These are phyloP conservation scores for Lachnellula suecica DNA, from an alignment of 2,329 filamentous ascomycete species.

Conservation along the genomic window DNA sequence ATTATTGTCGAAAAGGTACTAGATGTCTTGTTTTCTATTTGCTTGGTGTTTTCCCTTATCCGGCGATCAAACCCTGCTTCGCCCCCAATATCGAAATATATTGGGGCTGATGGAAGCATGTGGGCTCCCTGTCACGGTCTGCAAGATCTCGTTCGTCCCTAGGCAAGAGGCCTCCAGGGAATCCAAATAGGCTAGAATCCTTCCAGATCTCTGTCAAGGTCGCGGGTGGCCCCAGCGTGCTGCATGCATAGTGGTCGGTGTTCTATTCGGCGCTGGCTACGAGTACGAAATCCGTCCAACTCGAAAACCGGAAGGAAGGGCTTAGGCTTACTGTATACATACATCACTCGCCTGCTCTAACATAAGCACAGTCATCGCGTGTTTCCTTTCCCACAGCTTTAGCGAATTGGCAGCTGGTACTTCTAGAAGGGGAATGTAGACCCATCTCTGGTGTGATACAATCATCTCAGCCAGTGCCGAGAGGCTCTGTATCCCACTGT, in stretches of 20 bases:
- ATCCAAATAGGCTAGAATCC: constrained; percentile 1
- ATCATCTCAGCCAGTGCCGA: not conserved
- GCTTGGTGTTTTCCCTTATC: no score
- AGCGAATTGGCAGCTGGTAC: not conserved
- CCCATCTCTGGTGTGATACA: not conserved
- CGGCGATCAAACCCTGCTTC: not conserved
- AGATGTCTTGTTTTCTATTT: no score
- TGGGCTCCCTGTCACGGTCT: not conserved
- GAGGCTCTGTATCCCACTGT: not conserved
- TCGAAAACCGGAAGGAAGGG: not conserved
- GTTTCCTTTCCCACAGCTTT: not conserved
- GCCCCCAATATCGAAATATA: not conserved
- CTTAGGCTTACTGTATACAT: not conserved
- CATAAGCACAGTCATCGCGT: no score
- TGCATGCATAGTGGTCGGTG: no score
- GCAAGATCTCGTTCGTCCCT: no score
- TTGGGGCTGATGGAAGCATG: not conserved
- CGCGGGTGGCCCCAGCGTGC: no score
- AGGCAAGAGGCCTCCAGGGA: not conserved
- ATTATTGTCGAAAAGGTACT: no score
- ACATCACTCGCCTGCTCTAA: no score
- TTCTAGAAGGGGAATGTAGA: not conserved
- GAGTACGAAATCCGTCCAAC: not conserved
- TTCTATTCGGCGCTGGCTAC: not conserved
- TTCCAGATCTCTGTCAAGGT: not conserved